Evolutionary conservation across 495 filamentous ascomycete species (phyloP), one percentile per base, ranked within the genome.

Genomic region (Ramalina intermedia): DNA sequence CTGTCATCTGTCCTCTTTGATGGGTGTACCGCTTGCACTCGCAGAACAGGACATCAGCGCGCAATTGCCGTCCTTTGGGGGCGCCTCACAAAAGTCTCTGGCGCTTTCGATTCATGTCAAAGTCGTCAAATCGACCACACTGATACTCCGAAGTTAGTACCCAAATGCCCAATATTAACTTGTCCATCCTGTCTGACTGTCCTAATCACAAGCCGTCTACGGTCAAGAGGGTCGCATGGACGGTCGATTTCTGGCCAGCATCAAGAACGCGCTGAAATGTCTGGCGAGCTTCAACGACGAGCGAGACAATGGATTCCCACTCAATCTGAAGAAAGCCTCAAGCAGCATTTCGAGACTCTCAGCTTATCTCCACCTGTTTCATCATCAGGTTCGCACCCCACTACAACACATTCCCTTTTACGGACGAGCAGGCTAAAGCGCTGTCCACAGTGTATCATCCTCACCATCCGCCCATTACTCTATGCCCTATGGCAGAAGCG

Each of bases 311-410:
- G 56, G 58, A 21, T 66, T 66, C 46, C 58, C 58, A 11, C 40
- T 71, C 27, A 57, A 62, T 13, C 47, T 66, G 17, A 62, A 69
- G 8, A 58, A 53, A 48, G 57, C 58, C n/a, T 52, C 48, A 1
- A 69, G 58, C 37, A 66, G 68, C 4, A 58, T 68, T 11, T 69
- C 65, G 12, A 48, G 67, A 40, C 58, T 62, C 37, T 66, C 67
- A 6, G 68, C 68, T 8, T 65, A 68, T 53, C 60, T 71, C 17
- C 63, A 69, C 52, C 61, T 71, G 14, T 58, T 67, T 36, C 65
- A 71, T 40, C 68, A 71, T 39, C 66, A 68, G 49, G 63, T 66
- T 46, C 16, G 48, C 54, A 40, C 41, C 2, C 36, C 29, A 20
- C 18, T 20, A 20, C 18, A 20, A 20, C 18, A 20, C 1, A 20